These are phyloP conservation scores for Phytophthora citrophthora DNA, from an alignment of 352 stramenopile species.

Conservation along the genomic window DNA sequence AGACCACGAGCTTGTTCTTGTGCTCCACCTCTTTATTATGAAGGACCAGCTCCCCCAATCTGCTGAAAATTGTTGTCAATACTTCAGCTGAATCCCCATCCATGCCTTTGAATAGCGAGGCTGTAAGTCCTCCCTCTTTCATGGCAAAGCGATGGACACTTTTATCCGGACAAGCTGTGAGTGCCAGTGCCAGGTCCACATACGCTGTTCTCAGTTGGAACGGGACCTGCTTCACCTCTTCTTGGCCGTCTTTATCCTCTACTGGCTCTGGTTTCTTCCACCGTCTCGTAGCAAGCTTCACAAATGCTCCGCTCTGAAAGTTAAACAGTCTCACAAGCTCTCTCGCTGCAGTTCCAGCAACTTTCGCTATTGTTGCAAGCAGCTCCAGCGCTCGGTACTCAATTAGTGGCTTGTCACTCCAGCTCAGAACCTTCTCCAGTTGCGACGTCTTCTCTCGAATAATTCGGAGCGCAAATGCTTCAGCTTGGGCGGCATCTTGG, in stretches of 20 bases:
- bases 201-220: constrained; percentile 79
- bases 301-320: constrained; percentile 71
- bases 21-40: constrained; percentile 54
- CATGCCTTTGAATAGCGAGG: constrained; percentile 80
- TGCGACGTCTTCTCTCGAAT: constrained; percentile 69
- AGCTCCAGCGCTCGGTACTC: constrained; percentile 77
- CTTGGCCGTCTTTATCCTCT: constrained; percentile 4
- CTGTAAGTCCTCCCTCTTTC: constrained; percentile 70
- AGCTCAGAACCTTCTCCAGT: constrained; percentile 79
- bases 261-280: constrained; percentile 58
- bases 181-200: constrained; percentile 63
- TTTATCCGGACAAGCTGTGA: constrained; percentile 68
- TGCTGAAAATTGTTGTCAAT: constrained; percentile 51
- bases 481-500: constrained; percentile 42
- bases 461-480: constrained; percentile 69
- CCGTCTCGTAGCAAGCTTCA: constrained; percentile 60
- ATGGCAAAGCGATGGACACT: constrained; percentile 83
- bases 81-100: constrained; percentile 72
- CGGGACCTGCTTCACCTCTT: constrained; percentile 27
- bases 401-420: constrained; percentile 87
- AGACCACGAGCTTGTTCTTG: constrained; percentile 67
- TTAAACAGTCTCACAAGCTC: constrained; percentile 85
- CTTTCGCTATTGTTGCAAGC: constrained; percentile 46
- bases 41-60: constrained; percentile 60
- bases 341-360: constrained; percentile 51